Evolutionary conservation across 495 filamentous ascomycete species (phyloP), one percentile per base, ranked within the genome.

Genomic region (Hypomontagnella submonticulosa): DNA sequence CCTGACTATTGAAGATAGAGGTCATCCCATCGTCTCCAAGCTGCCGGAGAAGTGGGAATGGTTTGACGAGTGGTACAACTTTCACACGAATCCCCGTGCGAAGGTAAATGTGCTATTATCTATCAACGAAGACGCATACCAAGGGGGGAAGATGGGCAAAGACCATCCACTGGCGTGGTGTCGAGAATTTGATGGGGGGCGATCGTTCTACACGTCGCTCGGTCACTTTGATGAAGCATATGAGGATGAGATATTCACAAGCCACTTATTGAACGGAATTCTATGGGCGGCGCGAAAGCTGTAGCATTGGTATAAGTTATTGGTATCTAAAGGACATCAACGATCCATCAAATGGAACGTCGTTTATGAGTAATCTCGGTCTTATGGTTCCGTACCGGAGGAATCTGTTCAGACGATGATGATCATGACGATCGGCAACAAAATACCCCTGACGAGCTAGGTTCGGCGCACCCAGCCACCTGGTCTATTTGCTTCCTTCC

Each of bases 11-110:
- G 66, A 67, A 9, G 70, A 74, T 15, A 37, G 12, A 5, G n/a
- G 18, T 0, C 74, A 78, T 52, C 48, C 52, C 7, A 76, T 76
- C 30, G 55, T 75, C 12, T 57, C 62, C 0, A 60, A 13, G 3
- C 57, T 63, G 4, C 30, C 66, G 8, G 63, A 64, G 0, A 65
- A 64, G 44, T 56, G 53, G 41, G 47, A 51, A n/a, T 80, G 75
- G 74, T 66, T 73, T 56, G 75, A 79, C 36, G 75, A 80, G 56
- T 79, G 75, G 74, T 80, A 80, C 50, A 76, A 76, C 59, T 78
- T 79, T 62, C 64, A 68, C 57, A 33, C 42, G 44, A 71, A 77
- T 30, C 73, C 74, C 5, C 63, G 65, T 10, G 38, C 46, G 1
- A 61, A 55, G 3, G 59, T 76, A 3, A 62, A 66, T 13, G 70